Conservation (phyloP, 2,329 filamentous ascomycete species). For the Pleomassaria siparia region DNA sequence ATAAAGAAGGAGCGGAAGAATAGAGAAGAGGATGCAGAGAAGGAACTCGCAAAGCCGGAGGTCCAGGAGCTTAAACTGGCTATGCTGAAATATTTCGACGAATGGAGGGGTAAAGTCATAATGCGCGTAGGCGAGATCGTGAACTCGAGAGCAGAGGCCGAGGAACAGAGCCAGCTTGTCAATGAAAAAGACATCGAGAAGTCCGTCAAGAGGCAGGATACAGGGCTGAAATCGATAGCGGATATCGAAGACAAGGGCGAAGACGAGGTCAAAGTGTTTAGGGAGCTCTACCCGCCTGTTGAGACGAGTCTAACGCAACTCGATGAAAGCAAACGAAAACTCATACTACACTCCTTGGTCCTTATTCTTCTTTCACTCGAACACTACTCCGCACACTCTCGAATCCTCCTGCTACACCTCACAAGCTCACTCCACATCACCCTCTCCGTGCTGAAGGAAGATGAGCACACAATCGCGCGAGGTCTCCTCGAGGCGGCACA, state of each 20-base stretch:
- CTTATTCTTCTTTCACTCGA: slow-evolving; percentile 75
- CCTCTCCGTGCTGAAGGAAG: slow-evolving; percentile 63
- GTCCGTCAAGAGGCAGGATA: slow-evolving; percentile 31
- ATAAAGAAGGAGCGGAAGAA: slow-evolving; percentile 46
- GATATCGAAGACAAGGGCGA: slow-evolving; percentile 30
- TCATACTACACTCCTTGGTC: slow-evolving; percentile 72
- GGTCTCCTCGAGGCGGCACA: slow-evolving; percentile 71
- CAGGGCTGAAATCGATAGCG: slow-evolving; percentile 25
- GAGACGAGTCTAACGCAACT: slow-evolving; percentile 56
- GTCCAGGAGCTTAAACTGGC: slow-evolving; percentile 70
- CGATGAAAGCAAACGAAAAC: slow-evolving; percentile 61
- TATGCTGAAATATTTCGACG: slow-evolving; percentile 70
- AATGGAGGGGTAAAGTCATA: slow-evolving; percentile 75
- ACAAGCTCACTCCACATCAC: slow-evolving; percentile 72
- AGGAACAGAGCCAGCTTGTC: slow-evolving; percentile 30
- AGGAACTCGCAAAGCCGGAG: slow-evolving; percentile 53
- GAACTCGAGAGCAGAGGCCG: slow-evolving; percentile 39
- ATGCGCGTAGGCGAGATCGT: slow-evolving; percentile 70
- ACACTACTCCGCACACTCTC: slow-evolving; percentile 73
- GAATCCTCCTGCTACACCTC: slow-evolving; percentile 69
- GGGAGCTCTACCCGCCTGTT: slow-evolving; percentile 45
- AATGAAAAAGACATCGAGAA: slow-evolving; percentile 21
- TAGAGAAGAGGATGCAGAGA: slow-evolving; percentile 42
- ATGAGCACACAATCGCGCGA: slow-evolving; percentile 74
- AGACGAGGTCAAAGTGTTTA: slow-evolving; percentile 43